A percentile compares a stretch with the other conserved stretches of the same genome.
Conservation (phyloP, 169 alveolate species). For the Plasmodium fragile region DNA sequence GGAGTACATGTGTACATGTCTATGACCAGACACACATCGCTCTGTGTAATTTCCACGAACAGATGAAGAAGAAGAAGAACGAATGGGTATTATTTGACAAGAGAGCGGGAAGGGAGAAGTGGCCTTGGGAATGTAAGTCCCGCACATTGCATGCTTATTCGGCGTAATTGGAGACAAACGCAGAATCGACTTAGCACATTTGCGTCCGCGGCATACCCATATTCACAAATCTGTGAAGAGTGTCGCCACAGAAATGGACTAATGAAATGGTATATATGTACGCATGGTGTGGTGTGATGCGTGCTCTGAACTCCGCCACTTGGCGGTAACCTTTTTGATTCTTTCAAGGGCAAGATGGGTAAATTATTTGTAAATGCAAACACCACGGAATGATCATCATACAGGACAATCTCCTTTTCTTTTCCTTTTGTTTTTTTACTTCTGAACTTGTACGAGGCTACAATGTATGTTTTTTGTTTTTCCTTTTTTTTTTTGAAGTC, state of each 20-base stretch:
- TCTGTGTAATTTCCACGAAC: not conserved
- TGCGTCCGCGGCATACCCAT: not conserved
- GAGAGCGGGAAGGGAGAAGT: not conserved
- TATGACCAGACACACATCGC: not conserved
- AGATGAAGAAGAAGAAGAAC: not conserved
- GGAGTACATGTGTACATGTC: not conserved
- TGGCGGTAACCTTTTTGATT: not conserved
- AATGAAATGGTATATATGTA: not conserved
- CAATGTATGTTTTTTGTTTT: not conserved
- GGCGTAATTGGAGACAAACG: not conserved
- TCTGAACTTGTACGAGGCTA: not conserved
- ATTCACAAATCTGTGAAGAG: not conserved
- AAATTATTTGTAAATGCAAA: not conserved
- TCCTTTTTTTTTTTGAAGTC: not conserved
- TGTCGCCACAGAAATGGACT: not conserved
- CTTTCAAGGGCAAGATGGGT: not conserved
- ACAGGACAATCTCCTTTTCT: not conserved
- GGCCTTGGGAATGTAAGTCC: not conserved
- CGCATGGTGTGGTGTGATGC: not conserved
- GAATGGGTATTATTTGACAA: not conserved
- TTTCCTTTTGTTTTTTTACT: not conserved
- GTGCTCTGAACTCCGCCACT: not conserved
- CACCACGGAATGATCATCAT: not conserved
- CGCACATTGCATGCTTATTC: not conserved
- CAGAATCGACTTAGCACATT: not conserved